Evolutionary conservation across 306 rosid genomes (phyloP), one percentile per base, ranked within the genome.

Genomic region (Castanopsis chinensis): DNA sequence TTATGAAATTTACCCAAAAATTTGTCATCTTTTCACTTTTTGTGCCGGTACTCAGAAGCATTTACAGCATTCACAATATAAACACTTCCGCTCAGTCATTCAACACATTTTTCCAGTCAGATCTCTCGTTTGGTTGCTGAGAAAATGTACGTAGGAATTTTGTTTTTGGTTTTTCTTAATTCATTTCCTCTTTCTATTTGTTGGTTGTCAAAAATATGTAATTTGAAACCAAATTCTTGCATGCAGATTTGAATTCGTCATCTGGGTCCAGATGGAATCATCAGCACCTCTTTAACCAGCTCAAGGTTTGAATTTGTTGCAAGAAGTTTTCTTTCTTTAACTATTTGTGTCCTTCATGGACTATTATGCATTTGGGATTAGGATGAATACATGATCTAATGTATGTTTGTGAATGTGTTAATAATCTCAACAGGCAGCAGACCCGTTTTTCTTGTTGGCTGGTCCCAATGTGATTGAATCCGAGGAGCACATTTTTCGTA

Each of bases 381-480:
- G n/a, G 43, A 53, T 75, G 58, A 30, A 10, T 35, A 35, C 6
- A 35, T 35, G 1, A 3, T 9, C 28, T 52, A 2, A 6, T 32
- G 30, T 4, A 17, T 74, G 30, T 56, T 76, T 72, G 41, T 65
- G 69, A 67, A 83, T 77, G 72, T 61, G 64, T 82, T n/a, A 27
- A 35, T 35, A 5, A 76, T 80, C 70, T 82, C 56, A 64, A 17
- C 82, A 95, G 99, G 87, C 80, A 54, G 87, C 99, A 57, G 91
- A 91, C 2, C 99, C 99, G 3, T 95, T 95, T 83, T 95, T 95
- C 83, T 71, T 95, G 23, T 69, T 95, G 55, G 99, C 98, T 35
- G 98, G 99, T 83, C 99, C 99, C 18, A 95, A 95, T 83, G 99
- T 95, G 88, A 93, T 95, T 72, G 98, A 95, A 84, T 92, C 99